Evolutionary conservation across 768 basidiomycete species (phyloP), one percentile per base, ranked within the genome.

Genomic region (Tricholoma sp.): DNA sequence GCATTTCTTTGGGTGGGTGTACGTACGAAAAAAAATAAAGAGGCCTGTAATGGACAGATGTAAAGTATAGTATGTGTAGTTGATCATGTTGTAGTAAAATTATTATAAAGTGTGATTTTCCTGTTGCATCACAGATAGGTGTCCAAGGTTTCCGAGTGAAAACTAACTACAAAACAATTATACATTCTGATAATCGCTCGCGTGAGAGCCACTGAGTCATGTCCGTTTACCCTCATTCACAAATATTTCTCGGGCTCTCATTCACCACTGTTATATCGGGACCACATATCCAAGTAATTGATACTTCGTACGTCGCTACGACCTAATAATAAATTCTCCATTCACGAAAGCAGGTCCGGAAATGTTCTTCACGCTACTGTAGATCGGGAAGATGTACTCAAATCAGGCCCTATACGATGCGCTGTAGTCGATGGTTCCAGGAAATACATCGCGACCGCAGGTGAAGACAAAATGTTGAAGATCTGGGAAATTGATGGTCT

Each of bases 391-490:
- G 52, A 50, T 18, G 41, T 79, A 2, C 39, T 75, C 19, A 79
- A 79, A 59, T 74, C 81, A 6, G 85, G 85, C 0, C 82, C 82
- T 3, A 73, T 91, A 46, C 76, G 82, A 51, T 86, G 83, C 61
- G 79, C 80, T 16, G 83, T 80, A 0, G 67, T 85, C 4, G 81
- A 83, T 63, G 52, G 59, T 5, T 68, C 69, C 0, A 74, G 70
- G 54, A 69, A 59, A 29, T 78, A 84, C 61, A 69, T 93, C 14
- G 81, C 83, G 4, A 88, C 87, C 2, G 72, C 77, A 0, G 85
- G 82, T 7, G 94, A 96, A 54, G 90, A 94, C 70, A 98, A 98
- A 71, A 70, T 71, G 53, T 73, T 98, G 63, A 86, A 81, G 61
- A 76, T 96, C 9, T 94, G 89, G 86, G 74, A 79, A 27, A 62